A percentile compares a stretch with the other conserved stretches of the same genome.
phyloP scores from a whole-genome alignment of 371 early-diverging fungal species.

The Cokeromyces recurvatus region DNA sequence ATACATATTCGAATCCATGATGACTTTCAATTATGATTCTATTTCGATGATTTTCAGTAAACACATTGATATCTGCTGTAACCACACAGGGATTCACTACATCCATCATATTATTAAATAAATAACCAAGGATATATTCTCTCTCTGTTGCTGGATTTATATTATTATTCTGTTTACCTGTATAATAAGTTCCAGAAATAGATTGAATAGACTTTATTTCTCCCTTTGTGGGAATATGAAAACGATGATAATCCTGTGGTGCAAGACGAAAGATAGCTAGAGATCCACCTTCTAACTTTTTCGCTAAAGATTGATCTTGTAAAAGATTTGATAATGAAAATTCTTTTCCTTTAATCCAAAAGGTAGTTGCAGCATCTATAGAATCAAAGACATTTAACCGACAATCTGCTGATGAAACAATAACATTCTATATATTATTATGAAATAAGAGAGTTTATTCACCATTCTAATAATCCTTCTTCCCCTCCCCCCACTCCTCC shows the following conservation, averaged over 20 bases:
- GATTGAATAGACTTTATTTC: constrained; percentile 23
- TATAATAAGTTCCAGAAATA: constrained; percentile 30
- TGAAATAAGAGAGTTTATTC: not conserved
- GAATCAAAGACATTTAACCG: constrained; percentile 55
- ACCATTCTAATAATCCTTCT: too few relatives aligned
- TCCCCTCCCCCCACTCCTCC: too few relatives aligned
- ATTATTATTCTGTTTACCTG: constrained; percentile 23
- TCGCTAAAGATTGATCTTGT: constrained; percentile 37
- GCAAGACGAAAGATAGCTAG: constrained; percentile 70
- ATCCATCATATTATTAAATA: not conserved
- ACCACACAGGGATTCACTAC: constrained; percentile 48
- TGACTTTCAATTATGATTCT: constrained; percentile 25
- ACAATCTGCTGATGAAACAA: constrained; percentile 69
- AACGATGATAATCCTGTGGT: constrained; percentile 80
- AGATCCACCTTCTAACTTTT: constrained; percentile 53
- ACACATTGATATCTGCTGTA: constrained; percentile 37
- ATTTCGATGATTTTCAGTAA: constrained; percentile 44
- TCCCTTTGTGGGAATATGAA: constrained; percentile 67
- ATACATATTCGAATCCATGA: constrained; percentile 19
- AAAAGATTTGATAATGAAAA: constrained; percentile 57
- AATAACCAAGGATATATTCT: not conserved
- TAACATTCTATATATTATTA: not conserved
- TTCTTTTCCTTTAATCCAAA: constrained; percentile 73
- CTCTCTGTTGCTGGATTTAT: too few relatives aligned
- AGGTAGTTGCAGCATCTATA: constrained; percentile 46